Percentiles rank a stretch among this genome's conserved stretches.
These are phyloP conservation scores for Ustilago crameri DNA, from an alignment of 1,284 basidiomycete species.

Conservation along the genomic window DNA sequence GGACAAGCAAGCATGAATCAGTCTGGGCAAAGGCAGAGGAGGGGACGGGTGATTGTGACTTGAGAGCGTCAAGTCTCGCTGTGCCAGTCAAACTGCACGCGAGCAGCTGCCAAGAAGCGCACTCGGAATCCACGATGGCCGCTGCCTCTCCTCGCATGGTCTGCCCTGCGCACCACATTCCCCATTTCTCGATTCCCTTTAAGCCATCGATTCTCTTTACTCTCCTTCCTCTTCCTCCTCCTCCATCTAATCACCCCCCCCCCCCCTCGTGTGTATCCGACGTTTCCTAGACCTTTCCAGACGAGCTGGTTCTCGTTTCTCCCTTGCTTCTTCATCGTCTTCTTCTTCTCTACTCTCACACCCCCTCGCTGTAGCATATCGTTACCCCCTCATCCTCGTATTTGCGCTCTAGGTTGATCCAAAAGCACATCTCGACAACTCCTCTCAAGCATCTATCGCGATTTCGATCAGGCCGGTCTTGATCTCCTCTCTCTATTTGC, in stretches of 20 bases:
- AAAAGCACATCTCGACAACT: constrained; percentile 7
- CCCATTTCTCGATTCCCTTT: constrained; percentile 9
- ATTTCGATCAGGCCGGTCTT: constrained; percentile 26
- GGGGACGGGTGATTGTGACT: too few species aligned
- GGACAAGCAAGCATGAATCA: too few species aligned
- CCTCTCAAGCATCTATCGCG: constrained; percentile 4
- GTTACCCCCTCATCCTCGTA: neutral
- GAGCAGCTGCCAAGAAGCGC: constrained; percentile 3
- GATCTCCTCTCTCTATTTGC: constrained; percentile 9
- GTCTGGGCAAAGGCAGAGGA: too few species aligned
- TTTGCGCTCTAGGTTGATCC: constrained; percentile 35
- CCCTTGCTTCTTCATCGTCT: constrained; percentile 5
- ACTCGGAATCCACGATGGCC: neutral
- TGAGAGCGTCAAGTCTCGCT: neutral
- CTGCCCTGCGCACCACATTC: constrained; percentile 25
- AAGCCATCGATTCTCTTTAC: constrained; percentile 7
- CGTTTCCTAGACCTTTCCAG: constrained; percentile 17
- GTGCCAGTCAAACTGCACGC: neutral
- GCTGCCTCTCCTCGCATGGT: constrained; percentile 10
- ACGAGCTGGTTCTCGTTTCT: constrained; percentile 43
- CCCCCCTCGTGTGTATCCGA: constrained; percentile 23
- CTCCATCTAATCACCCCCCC: constrained; percentile 5
- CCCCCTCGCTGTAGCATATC: constrained; percentile 16
- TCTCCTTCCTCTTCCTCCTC: constrained; percentile 12
- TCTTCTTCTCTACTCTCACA: constrained; percentile 1